Evolutionary conservation across 2,329 filamentous ascomycete species (phyloP), one percentile per base, ranked within the genome.

Genomic region (Gliomastix tumulicola): DNA sequence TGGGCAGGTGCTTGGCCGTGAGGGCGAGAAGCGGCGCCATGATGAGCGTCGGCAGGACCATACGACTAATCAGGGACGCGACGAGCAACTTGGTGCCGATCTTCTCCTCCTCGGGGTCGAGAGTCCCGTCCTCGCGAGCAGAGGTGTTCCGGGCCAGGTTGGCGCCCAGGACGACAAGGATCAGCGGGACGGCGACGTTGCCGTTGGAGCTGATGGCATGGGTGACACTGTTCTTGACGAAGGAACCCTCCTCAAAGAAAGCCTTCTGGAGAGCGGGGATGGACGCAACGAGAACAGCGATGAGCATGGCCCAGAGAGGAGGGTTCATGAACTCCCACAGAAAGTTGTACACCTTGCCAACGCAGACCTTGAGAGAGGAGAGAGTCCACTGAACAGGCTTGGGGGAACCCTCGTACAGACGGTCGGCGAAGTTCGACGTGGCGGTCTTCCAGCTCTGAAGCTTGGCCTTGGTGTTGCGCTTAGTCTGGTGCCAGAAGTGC

Each of bases 61-160:
- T 98, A 34, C 92, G 84, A 50, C 85, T 84, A 41, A 97, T 58
- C 6, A 98, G 69, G 2, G 87, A 86, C 1, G 90, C 92, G 40
- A 94, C 74, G 12, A 98, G 78, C 2, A 98, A 76, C 55, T 84
- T 88, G 30, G 74, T 85, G 48, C 76, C 77, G 28, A 82, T 76
- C 44, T 68, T 46, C 39, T 73, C 71, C 55, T 94, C 85, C 51
- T 90, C 86, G 0, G 80, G 69, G 36, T 88, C 82, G 17, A 71
- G 65, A 19, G 71, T 67, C 16, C 79, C 70, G 25, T 75, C 70
- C 41, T 76, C 70, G 40, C 79, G 71, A 3, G 84, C 82, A 38
- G 92, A 74, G 0, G 90, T 97, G 61, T 94, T 96, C 49, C 88
- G 82, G 6, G 90, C 92, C 20, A 98, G 72, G 54, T 98, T 97